phyloP scores from a whole-genome alignment of 2,329 filamentous ascomycete species.

The Calonectria pseudoreteaudii region DNA sequence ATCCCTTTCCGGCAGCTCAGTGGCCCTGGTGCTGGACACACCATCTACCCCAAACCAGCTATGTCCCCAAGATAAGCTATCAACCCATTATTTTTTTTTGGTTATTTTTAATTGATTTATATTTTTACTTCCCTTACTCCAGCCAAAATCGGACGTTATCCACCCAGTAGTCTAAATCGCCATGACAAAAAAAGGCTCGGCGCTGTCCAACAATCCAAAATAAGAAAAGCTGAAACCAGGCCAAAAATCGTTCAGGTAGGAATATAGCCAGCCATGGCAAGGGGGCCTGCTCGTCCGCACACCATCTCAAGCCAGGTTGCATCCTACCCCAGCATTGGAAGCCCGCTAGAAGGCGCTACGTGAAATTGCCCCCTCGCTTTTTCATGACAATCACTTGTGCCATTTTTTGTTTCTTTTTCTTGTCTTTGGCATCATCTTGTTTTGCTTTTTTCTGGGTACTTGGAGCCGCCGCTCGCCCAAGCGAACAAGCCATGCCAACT shows the following conservation, averaged over 20 bases:
- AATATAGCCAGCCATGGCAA: conserved; percentile 36
- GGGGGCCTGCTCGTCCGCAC: neutral
- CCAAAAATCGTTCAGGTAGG: conserved; percentile 10
- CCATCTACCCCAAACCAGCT: neutral
- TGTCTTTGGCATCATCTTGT: neutral
- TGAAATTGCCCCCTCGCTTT: conserved; percentile 30
- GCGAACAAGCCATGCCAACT: neutral
- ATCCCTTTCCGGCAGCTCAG: conserved; percentile 1
- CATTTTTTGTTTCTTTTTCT: conserved; percentile 14
- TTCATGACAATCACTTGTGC: neutral
- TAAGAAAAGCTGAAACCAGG: conserved; percentile 5
- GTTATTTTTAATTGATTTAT: too few relatives aligned
- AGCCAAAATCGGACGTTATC: neutral
- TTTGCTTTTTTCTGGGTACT: conserved; percentile 10
- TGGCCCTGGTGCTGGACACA: neutral
- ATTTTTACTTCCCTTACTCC: neutral
- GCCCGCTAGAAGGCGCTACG: conserved; percentile 42
- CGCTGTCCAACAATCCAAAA: neutral
- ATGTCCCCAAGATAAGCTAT: neutral
- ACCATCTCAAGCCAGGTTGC: neutral
- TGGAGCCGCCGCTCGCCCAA: conserved; percentile 18
- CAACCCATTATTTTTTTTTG: neutral
- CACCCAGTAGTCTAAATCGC: neutral
- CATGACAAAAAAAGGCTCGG: neutral
- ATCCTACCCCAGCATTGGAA: conserved; percentile 41